Evolutionary conservation across 2,329 filamentous ascomycete genomes (phyloP), one percentile per base, ranked within the genome.

Genomic region (Calonectria hongkongensis): DNA sequence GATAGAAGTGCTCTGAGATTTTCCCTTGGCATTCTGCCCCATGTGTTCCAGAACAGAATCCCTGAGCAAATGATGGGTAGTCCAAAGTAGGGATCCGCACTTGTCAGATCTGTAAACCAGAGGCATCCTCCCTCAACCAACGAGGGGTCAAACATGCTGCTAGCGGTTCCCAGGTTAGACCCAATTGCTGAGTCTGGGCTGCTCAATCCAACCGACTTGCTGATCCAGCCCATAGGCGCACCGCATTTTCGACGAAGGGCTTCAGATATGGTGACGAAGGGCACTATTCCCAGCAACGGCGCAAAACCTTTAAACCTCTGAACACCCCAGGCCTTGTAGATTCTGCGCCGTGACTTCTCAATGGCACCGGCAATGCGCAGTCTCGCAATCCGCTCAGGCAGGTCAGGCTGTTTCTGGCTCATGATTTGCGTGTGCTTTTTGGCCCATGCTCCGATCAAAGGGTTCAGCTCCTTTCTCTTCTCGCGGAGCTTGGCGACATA

Each of bases 91-190:
- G 90, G 89, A 72, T 92, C 90, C 39, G 87, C 82, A 36, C 79
- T 86, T 8, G 87, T 87, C 28, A 92, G 84, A 74, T 92, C 87
- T 2, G 85, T 82, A 76, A 91, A 90, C 89, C 90, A 91, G 18
- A 91, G 82, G 48, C 84, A 86, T 30, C 90, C 89, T 6, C 88
- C 89, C 0, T 86, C 83, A 0, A 83, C 78, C n/a, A 92, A 77
- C 1, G 84, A 83, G 3, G 84, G 81, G 51, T 88, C 81, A 45
- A 82, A 75, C 67, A 82, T 74, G 69, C 73, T 73, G 66, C 76
- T 75, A 25, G 80, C 72, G 4, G 78, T 75, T 15, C 79, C 79
- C 2, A 82, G 45, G 30, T 75, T 73, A n/a, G 80, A 73, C 3
- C 33, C 33, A 3, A 79, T 65, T 8, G 73, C 70, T 4, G 75